These are phyloP conservation scores for Malus hybrid DNA, from an alignment of 331 rosid genomes.

Conservation along the genomic window DNA sequence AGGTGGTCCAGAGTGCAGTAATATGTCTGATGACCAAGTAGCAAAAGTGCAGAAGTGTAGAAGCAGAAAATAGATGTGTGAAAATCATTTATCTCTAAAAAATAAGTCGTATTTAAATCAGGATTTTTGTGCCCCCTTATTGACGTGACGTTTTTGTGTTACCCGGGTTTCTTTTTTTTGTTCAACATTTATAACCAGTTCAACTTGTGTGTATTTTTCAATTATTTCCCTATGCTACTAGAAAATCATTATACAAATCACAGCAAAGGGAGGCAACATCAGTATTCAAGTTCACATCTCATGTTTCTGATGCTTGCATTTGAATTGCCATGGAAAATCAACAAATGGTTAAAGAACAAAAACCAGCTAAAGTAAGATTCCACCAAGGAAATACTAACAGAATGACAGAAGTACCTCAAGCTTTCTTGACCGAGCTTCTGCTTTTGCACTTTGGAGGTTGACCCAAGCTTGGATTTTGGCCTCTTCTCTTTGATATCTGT, in stretches of 20 bases:
- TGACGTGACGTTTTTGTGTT: not conserved
- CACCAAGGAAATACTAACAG: not conserved
- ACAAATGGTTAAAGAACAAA: not conserved
- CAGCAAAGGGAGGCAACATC: not conserved
- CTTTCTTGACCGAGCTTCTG: slow-evolving; percentile 88
- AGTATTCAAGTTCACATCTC: not conserved
- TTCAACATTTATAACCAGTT: not conserved
- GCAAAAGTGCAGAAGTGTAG: not conserved
- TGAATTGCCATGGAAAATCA: not conserved
- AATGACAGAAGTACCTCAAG: slow-evolving; percentile 64
- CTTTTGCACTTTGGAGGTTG: slow-evolving; percentile 89
- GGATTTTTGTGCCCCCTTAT: not conserved
- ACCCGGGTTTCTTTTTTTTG: not conserved
- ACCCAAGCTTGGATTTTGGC: slow-evolving; percentile 92
- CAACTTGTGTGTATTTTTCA: too few relatives aligned
- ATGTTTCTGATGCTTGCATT: not conserved
- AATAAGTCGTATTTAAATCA: not conserved
- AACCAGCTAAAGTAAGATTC: not conserved
- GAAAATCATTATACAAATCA: not conserved
- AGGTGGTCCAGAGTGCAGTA: too few relatives aligned
- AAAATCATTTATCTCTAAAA: too few relatives aligned
- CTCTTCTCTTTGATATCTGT: slow-evolving; percentile 92
- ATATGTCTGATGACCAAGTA: not conserved
- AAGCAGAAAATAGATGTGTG: not conserved
- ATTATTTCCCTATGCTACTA: not conserved